phyloP scores from a whole-genome alignment of 2,329 filamentous ascomycete genomes.

The Fusarium sp. region DNA sequence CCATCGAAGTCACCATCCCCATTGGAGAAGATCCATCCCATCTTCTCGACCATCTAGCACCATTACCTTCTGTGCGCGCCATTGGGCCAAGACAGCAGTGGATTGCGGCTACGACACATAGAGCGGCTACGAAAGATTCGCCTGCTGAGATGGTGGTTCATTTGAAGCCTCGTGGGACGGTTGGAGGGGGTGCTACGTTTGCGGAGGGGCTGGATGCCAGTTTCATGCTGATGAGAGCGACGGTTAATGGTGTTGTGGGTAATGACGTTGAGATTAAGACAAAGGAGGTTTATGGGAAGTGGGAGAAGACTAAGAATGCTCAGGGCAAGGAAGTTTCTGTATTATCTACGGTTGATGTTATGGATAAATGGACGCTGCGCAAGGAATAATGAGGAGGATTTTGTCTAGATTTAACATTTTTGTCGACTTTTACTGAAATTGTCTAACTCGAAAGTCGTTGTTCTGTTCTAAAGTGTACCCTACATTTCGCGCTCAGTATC shows the following conservation, averaged over 20 bases:
- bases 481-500: no score
- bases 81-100: not conserved
- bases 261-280: not conserved
- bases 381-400: not conserved
- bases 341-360: fast-evolving
- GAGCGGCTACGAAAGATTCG: not conserved
- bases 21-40: not conserved
- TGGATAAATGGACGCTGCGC: not conserved
- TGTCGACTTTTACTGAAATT: fast-evolving
- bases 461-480: no score
- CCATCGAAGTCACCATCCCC: not conserved
- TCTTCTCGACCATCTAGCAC: not conserved
- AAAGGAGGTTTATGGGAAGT: not conserved
- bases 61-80: not conserved
- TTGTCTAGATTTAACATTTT: not conserved
- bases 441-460: no score
- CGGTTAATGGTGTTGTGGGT: not conserved
- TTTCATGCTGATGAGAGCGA: not conserved
- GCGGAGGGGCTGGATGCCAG: not conserved
- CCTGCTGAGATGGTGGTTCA: not conserved
- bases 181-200: not conserved
- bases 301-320: not conserved
- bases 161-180: not conserved
- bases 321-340: not conserved
- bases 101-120: not conserved